These are phyloP conservation scores for Auriscalpium vulgare DNA, from an alignment of 768 basidiomycete genomes.

Conservation along the genomic window DNA sequence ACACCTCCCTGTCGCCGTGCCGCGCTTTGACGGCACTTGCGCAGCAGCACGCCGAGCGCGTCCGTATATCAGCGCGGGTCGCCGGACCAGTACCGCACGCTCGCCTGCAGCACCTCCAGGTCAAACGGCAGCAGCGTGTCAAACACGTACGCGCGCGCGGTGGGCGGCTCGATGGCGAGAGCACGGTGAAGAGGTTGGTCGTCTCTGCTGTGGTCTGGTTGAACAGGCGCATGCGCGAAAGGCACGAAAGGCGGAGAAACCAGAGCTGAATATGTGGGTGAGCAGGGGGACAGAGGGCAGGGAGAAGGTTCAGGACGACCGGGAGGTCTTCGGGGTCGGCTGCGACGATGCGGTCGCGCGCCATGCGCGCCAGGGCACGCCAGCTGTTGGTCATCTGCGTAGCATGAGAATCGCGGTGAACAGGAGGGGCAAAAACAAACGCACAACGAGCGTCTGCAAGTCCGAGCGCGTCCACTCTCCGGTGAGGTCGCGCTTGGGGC, in stretches of 20 bases:
- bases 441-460: conserved; percentile 76
- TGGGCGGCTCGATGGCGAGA: conserved; percentile 46
- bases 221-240: conserved; percentile 78
- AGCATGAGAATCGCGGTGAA: too few relatives aligned
- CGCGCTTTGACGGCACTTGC: conserved; percentile 42
- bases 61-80: conserved; percentile 79
- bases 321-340: conserved; percentile 61
- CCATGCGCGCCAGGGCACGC: conserved; percentile 77
- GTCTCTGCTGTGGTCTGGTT: conserved; percentile 85
- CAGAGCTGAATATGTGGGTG: conserved; percentile 51
- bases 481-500: conserved; percentile 62
- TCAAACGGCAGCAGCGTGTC: conserved; percentile 50
- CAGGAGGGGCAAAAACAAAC: conserved; percentile 16
- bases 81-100: conserved; percentile 75
- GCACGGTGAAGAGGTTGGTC: conserved; percentile 67
- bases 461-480: conserved; percentile 71
- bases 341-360: conserved; percentile 66
- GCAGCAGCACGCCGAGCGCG: conserved; percentile 54
- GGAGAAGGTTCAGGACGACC: conserved; percentile 55
- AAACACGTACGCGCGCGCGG: conserved; percentile 52
- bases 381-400: conserved; percentile 81
- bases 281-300: background rate
- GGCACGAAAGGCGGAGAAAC: conserved; percentile 73
- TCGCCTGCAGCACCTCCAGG: conserved; percentile 59
- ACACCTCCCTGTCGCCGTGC: conserved; percentile 39